Base-by-base conservation (phyloP, 768 basidiomycete genomes). In the Suillus lakei region DNA sequence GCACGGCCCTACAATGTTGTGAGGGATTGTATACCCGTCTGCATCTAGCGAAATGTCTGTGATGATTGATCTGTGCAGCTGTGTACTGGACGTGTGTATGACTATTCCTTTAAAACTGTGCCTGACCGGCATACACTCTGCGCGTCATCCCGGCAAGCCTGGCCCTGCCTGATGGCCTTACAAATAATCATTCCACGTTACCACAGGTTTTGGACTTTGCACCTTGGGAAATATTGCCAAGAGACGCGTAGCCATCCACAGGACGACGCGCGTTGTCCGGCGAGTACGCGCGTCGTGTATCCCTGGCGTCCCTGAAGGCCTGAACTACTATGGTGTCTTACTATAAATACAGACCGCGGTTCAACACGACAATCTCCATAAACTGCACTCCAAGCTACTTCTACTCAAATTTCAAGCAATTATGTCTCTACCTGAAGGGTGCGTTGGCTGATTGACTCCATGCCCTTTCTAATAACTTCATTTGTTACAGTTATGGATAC, bases 401-500 rank as follows among this genome's bases (percentile, higher is more conserved):
- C 76, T 60, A 67, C 69, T 3, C 72, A 69, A n/a, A 68, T 82
- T 10, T 26, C 82, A 66, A 54, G 76, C 58, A 54, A 54, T 54
- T 1, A 13, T 41, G 30, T 41, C 26, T 26, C 28, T 60, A n/a
- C 28, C 15, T n/a, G 23, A 21, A 3, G 15, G 39, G 16, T 16
- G 10, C 8, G n/a, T 54, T 30, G 46, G 9, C 18, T 30, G n/a
- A 34, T 39, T 48, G 13, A 55, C 34, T 12, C 13, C 26, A 18
- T 41, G 4, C 5, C 28, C 41, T 3, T 44, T 23, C n/a, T 16
- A n/a, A 34, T 28, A 16, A 58, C 5, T 39, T 58, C 16, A 58
- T 56, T 54, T 36, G 32, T 36, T 5, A 43, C 62, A 90, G 89
- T 18, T 84, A 82, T 64, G 77, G 80, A 46, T 91, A 87, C 72